These are phyloP conservation scores for Magnusiomyces sp. DNA, from an alignment of 1,139 yeast genomes.

Conservation along the genomic window DNA sequence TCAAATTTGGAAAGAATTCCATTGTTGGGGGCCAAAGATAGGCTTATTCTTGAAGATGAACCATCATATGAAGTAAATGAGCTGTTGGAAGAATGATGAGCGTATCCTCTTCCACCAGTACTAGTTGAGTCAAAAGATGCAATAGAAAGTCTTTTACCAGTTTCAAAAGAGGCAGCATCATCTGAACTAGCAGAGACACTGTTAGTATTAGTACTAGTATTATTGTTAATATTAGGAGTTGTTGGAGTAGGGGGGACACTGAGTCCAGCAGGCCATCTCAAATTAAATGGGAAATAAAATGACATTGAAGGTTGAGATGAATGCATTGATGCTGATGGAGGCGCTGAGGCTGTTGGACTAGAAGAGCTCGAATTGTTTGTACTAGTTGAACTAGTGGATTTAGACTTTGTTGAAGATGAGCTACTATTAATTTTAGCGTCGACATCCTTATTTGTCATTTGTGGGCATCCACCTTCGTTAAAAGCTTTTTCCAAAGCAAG, in stretches of 20 bases:
- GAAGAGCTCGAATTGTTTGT: too few species aligned
- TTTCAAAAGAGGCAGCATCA: not conserved
- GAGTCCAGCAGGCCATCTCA: too few species aligned
- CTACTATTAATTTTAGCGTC: too few species aligned
- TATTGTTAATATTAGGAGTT: too few species aligned
- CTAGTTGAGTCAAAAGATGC: constrained; percentile 3
- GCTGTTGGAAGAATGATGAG: constrained; percentile 10
- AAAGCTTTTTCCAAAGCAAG: constrained; percentile 24
- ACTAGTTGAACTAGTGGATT: too few species aligned
- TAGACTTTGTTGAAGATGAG: too few species aligned
- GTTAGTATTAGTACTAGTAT: not conserved
- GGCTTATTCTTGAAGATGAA: not conserved
- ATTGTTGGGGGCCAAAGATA: not conserved
- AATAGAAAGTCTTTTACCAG: constrained; percentile 1
- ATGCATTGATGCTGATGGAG: too few species aligned
- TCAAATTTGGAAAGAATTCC: constrained; percentile 1
- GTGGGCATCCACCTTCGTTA: constrained; percentile 13
- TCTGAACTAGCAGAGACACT: not conserved
- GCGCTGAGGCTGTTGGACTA: too few species aligned
- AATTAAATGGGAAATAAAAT: too few species aligned
- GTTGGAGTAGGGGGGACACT: too few species aligned
- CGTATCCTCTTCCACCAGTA: constrained; percentile 6
- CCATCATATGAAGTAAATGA: constrained; percentile 13
- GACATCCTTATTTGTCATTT: not conserved
- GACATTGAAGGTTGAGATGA: too few species aligned